A percentile compares a stretch with the other conserved stretches of the same genome.
These are phyloP conservation scores for Komagataella phaffii DNA, from an alignment of 805 yeast species.

Conservation along the genomic window DNA sequence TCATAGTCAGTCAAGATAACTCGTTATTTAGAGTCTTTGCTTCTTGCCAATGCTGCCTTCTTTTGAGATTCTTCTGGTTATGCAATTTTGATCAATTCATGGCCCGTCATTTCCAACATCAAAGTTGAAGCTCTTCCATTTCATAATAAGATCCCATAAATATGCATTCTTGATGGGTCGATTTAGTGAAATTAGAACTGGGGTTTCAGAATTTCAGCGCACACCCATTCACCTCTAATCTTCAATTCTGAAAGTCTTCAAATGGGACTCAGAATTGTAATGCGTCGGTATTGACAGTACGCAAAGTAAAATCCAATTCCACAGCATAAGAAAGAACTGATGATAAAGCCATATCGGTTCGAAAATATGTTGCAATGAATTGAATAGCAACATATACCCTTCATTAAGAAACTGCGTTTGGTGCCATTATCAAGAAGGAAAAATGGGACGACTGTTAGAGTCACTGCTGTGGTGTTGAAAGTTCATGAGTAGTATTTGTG, in stretches of 20 bases:
- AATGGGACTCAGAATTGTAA: slow-evolving; percentile 32
- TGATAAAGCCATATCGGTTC: slow-evolving; percentile 12
- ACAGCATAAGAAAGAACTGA: no score
- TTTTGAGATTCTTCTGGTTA: slow-evolving; percentile 28
- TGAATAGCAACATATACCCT: slow-evolving; percentile 7
- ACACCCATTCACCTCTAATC: slow-evolving; percentile 26
- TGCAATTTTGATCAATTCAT: slow-evolving; percentile 36
- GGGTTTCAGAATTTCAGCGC: slow-evolving; percentile 34
- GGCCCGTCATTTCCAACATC: slow-evolving; percentile 33
- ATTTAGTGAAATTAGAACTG: slow-evolving; percentile 31
- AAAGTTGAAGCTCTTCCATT: slow-evolving; percentile 28
- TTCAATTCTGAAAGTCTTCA: slow-evolving; percentile 12
- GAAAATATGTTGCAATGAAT: slow-evolving; percentile 25
- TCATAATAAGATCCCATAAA: slow-evolving; percentile 33
- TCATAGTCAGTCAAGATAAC: slow-evolving; percentile 34
- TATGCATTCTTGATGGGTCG: slow-evolving; percentile 34
- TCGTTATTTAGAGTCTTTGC: slow-evolving; percentile 32
- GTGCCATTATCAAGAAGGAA: not conserved
- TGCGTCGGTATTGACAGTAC: slow-evolving; percentile 39
- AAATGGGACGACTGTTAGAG: not conserved
- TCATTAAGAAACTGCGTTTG: no score
- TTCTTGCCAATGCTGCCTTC: slow-evolving; percentile 21
- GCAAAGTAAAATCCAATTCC: slow-evolving; percentile 35
- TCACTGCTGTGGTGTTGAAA: not conserved
- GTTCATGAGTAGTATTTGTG: not conserved